Evolutionary conservation across 2,329 filamentous ascomycete genomes (phyloP).

Genomic region (Colletotrichum kahawae): DNA sequence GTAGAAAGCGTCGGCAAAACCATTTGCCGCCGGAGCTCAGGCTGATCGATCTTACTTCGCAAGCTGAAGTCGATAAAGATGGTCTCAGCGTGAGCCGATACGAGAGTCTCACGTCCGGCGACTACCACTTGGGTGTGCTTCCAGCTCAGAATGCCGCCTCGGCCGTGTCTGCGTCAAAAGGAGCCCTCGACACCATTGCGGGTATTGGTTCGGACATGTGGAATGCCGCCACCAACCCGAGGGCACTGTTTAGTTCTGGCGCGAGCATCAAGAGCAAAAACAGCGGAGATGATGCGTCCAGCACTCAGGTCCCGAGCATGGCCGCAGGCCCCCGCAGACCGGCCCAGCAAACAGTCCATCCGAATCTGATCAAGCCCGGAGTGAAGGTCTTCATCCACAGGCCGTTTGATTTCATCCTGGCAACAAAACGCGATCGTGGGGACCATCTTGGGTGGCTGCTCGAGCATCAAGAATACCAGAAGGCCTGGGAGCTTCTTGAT

Average conservation of each 20-base stretch:
- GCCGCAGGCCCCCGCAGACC: slow-evolving; percentile 35
- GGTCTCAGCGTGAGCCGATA: slow-evolving; percentile 85
- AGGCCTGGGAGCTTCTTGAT: slow-evolving; percentile 89
- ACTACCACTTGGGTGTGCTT: slow-evolving; percentile 88
- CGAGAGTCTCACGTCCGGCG: slow-evolving; percentile 82
- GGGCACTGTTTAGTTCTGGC: slow-evolving; percentile 83
- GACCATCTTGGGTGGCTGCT: slow-evolving; percentile 89
- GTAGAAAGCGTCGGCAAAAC: slow-evolving; percentile 74
- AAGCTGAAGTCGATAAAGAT: slow-evolving; percentile 88
- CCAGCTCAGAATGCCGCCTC: slow-evolving; percentile 74
- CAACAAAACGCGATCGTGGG: slow-evolving; percentile 82
- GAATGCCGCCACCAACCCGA: slow-evolving; percentile 89
- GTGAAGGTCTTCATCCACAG: slow-evolving; percentile 91
- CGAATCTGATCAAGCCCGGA: slow-evolving; percentile 60
- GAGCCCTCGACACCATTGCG: slow-evolving; percentile 78
- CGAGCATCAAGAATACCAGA: slow-evolving; percentile 79
- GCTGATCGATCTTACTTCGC: slow-evolving; percentile 85
- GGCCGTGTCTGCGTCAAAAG: slow-evolving; percentile 67
- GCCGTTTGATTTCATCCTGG: slow-evolving; percentile 94
- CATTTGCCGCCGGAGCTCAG: slow-evolving; percentile 87
- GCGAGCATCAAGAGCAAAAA: slow-evolving; percentile 73
- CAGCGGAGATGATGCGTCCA: slow-evolving; percentile 65
- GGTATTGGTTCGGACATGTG: slow-evolving; percentile 78
- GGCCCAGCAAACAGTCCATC: slow-evolving; percentile 42
- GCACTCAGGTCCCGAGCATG: slow-evolving; percentile 46